Percentiles rank a stretch among this genome's conserved stretches.
Conservation (phyloP, 2,329 filamentous ascomycete species). For the Scedosporium minutisporum region DNA sequence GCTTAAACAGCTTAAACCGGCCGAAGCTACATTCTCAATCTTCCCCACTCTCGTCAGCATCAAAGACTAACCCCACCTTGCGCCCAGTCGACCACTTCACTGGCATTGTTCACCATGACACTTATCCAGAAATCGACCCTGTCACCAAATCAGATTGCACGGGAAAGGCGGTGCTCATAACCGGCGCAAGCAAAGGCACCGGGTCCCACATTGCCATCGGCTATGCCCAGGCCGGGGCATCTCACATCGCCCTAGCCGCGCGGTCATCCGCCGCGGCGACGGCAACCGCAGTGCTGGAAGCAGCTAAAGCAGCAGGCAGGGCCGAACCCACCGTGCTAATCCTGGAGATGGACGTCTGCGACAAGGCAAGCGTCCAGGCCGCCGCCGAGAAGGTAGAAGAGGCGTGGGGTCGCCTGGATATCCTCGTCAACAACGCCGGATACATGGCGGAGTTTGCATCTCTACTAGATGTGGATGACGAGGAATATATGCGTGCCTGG, state of each 20-base stretch:
- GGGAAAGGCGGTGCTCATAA: conserved; percentile 36
- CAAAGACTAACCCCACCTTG: neutral
- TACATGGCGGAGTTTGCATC: conserved; percentile 25
- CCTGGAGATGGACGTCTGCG: conserved; percentile 28
- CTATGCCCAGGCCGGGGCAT: conserved; percentile 43
- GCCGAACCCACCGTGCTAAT: conserved; percentile 24
- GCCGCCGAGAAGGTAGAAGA: conserved; percentile 16
- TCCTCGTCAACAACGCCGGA: conserved; percentile 34
- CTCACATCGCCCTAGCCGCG: conserved; percentile 41
- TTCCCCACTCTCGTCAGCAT: neutral
- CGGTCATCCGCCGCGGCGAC: conserved; percentile 31
- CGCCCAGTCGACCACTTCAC: conserved; percentile 16
- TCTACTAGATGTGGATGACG: conserved; percentile 26
- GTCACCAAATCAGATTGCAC: conserved; percentile 23
- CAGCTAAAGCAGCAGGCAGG: conserved; percentile 20
- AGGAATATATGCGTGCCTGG: conserved; percentile 36
- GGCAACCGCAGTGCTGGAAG: conserved; percentile 22
- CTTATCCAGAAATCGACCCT: conserved; percentile 42
- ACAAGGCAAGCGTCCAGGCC: conserved; percentile 20
- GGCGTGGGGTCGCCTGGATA: conserved; percentile 26
- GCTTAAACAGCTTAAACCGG: neutral
- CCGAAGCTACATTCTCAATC: neutral
- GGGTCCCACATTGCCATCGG: conserved; percentile 43
- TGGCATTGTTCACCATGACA: conserved; percentile 32
- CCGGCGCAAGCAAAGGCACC: conserved; percentile 44